Conservation (phyloP, 2,329 filamentous ascomycete genomes). For the Thermomyces lanuginosus region DNA sequence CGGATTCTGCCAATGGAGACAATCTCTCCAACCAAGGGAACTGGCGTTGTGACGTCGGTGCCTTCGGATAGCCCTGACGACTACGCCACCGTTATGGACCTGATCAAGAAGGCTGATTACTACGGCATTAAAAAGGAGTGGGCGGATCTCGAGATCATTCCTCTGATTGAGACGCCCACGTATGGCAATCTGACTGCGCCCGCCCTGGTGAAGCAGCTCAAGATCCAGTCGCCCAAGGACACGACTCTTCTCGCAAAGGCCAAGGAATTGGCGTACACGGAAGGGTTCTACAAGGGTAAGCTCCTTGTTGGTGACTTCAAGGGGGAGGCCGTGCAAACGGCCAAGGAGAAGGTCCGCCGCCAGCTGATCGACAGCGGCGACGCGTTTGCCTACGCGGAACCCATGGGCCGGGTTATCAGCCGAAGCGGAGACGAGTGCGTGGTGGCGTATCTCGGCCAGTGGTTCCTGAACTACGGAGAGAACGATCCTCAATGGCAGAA, state of each 20-base stretch:
- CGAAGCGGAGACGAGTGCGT: constrained; percentile 87
- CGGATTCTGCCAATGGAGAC: constrained; percentile 90
- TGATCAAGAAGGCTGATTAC: constrained; percentile 89
- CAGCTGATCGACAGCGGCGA: constrained; percentile 59
- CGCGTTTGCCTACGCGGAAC: constrained; percentile 87
- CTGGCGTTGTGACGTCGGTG: constrained; percentile 87
- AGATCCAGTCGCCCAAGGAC: constrained; percentile 95
- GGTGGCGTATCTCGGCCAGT: constrained; percentile 84
- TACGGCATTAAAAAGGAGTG: constrained; percentile 95
- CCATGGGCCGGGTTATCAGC: constrained; percentile 75
- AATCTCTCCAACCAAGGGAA: constrained; percentile 83
- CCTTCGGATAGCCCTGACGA: constrained; percentile 94
- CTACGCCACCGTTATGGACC: constrained; percentile 71
- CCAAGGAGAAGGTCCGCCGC: constrained; percentile 69
- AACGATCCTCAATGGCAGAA: constrained; percentile 64
- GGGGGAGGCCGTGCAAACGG: constrained; percentile 70
- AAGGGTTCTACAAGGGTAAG: constrained; percentile 88
- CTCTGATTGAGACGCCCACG: constrained; percentile 75
- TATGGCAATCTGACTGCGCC: constrained; percentile 77
- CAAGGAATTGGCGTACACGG: constrained; percentile 92
- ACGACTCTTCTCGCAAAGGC: constrained; percentile 77
- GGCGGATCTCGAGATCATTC: constrained; percentile 76
- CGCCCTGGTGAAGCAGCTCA: constrained; percentile 73
- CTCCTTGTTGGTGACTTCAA: constrained; percentile 79
- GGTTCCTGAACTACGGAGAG: constrained; percentile 95